Evolutionary conservation across 2,329 filamentous ascomycete genomes (phyloP).

Genomic region (Botrytis elliptica): DNA sequence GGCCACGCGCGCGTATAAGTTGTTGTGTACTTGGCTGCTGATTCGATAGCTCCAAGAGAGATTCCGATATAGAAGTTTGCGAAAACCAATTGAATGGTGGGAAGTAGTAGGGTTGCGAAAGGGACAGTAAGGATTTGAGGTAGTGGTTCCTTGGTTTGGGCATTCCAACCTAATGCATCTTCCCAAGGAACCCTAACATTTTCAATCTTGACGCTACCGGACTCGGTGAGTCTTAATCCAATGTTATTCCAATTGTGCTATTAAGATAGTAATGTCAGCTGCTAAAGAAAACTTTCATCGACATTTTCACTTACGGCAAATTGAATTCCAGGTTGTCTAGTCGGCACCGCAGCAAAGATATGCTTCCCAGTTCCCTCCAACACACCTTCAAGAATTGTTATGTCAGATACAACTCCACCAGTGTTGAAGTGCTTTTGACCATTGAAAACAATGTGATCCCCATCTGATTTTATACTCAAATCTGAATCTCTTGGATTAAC

Average conservation of each 20-base stretch:
- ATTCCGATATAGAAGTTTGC: conserved; percentile 66
- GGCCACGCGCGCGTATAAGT: conserved; percentile 62
- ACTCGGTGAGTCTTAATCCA: conserved; percentile 62
- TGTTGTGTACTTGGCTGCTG: conserved; percentile 56
- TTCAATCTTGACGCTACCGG: conserved; percentile 59
- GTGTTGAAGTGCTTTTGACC: conserved; percentile 68
- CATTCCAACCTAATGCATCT: conserved; percentile 62
- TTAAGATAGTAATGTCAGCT: neutral
- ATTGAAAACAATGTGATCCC: conserved; percentile 56
- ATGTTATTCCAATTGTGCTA: conserved; percentile 63
- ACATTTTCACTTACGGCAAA: conserved; percentile 42
- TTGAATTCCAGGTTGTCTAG: conserved; percentile 55
- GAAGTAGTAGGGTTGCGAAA: conserved; percentile 57
- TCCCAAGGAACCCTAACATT: conserved; percentile 57
- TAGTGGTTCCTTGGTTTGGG: conserved; percentile 49
- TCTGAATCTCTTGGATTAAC: conserved; percentile 66
- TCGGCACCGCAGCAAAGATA: conserved; percentile 61
- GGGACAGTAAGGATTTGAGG: conserved; percentile 51
- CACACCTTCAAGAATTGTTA: conserved; percentile 64
- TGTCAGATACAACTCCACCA: conserved; percentile 63
- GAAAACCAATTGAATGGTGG: conserved; percentile 65
- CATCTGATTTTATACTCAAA: conserved; percentile 54
- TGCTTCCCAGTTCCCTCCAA: conserved; percentile 57
- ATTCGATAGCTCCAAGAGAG: conserved; percentile 55
- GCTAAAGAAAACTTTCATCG: neutral